Base-by-base conservation (phyloP, 257 asterid species). In the Penstemon barbatus region DNA sequence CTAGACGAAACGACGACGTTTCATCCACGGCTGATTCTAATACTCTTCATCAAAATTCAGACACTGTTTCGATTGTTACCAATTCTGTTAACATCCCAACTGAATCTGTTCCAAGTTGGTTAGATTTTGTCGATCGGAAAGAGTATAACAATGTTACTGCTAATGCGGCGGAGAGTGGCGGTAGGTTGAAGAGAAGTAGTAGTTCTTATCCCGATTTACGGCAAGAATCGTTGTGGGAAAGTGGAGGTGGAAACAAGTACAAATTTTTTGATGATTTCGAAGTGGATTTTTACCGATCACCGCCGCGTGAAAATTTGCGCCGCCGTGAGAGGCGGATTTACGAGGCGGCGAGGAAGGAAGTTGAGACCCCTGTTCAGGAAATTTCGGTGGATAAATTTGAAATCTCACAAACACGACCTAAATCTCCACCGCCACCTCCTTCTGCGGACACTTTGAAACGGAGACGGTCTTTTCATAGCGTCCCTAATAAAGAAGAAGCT, bases 141-240 rank as follows among this genome's bases (percentile, higher is more conserved):
- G 71, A 50, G 55, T 80, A 82, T 33, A 62, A 56, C 59, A 50
- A 15, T 46, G 25, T 40, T 70, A 37, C 45, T 12, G 57, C 19
- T 64, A 44, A 59, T 4, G 74, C 10, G 6, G 37, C 18, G 38
- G 5, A 44, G 4, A 61, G 64, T 38, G 19, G 11, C 15, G 76
- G 33, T 6, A 72, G 87, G 65, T 48, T 89, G 80, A 81, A 87
- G 72, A 79, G 98, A 82, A 89, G 74, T 55, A 89, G 92, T n/a
- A 87, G 89, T 18, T 92, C 95, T 10, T 87, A 89, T 71, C 97
- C 98, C 6, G 97, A 92, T 83, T 81, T 87, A 12, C 73, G 92
- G 76, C 87, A 82, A 71, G 89, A 75, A 8, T 61, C 82, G 25
- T 25, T 63, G 63, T 79, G 85, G 98, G 89, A 74, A 61, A 71